Evolutionary conservation across 169 alveolate species (phyloP).

Genomic region (Besnoitia besnoiti): DNA sequence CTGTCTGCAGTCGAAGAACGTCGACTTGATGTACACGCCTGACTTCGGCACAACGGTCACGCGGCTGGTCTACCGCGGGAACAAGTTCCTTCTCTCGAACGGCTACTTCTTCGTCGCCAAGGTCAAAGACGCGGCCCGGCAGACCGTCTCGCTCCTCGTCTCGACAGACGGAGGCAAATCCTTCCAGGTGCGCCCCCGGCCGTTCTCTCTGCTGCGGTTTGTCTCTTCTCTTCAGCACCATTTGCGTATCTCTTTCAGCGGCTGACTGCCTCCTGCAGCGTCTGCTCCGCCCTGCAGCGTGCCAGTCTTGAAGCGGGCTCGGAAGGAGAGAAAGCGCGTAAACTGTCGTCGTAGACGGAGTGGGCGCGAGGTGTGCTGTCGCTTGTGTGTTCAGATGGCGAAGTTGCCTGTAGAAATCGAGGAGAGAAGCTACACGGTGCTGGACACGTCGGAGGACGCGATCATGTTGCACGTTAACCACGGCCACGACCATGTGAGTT

Average conservation of each 20-base stretch:
- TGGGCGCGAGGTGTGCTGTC: too few relatives aligned
- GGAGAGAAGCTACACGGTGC: constrained; percentile 93
- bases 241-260: too few relatives aligned
- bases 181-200: constrained; percentile 45
- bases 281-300: too few relatives aligned
- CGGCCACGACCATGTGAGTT: constrained; percentile 78
- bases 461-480: constrained; percentile 97
- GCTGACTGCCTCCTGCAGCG: too few relatives aligned
- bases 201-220: too few relatives aligned
- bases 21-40: constrained; percentile 71
- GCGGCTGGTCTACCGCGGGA: constrained; percentile 90
- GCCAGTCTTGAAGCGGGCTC: too few relatives aligned
- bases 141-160: constrained; percentile 92
- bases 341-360: too few relatives aligned
- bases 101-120: constrained; percentile 95
- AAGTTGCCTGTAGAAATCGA: constrained; percentile 91
- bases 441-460: constrained; percentile 96
- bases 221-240: too few relatives aligned
- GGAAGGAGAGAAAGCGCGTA: too few relatives aligned
- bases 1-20: constrained; percentile 68
- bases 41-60: constrained; percentile 75
- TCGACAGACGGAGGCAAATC: constrained; percentile 82
- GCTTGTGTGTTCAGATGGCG: constrained; percentile 77
- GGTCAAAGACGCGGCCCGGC: constrained; percentile 78
- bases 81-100: constrained; percentile 92